Conservation (phyloP, 129 eudicot species). For the Cynara cardunculus region DNA sequence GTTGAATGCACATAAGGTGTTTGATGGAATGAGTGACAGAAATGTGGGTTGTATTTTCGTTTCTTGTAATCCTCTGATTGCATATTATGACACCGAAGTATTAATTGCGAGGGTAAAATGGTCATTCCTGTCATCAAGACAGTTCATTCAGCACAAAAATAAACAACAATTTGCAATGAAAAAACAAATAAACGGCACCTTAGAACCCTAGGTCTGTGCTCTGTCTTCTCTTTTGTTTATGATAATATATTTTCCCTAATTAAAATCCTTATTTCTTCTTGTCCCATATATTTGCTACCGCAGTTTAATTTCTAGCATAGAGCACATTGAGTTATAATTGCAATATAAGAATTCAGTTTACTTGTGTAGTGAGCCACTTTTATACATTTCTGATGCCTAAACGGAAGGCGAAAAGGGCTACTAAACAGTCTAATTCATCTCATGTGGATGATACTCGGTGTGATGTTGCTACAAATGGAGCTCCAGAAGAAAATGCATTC, state of each 20-base stretch:
- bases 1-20: not conserved
- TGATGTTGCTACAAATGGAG: slow-evolving; percentile 22
- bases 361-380: slow-evolving; percentile 19
- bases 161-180: not conserved
- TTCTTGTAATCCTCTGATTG: not conserved
- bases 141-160: not conserved
- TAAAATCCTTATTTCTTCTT: not conserved
- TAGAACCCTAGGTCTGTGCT: not conserved
- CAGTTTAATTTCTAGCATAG: not conserved
- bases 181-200: not conserved
- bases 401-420: slow-evolving; percentile 34
- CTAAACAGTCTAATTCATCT: slow-evolving; percentile 27
- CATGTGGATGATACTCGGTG: slow-evolving; percentile 16
- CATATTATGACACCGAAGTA: not conserved
- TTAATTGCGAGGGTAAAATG: too few species aligned
- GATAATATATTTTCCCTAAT: not conserved
- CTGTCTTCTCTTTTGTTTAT: not conserved
- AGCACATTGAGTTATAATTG: not conserved
- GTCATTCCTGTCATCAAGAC: not conserved
- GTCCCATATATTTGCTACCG: not conserved
- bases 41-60: not conserved
- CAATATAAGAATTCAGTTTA: not conserved
- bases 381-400: slow-evolving; percentile 38
- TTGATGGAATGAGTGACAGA: not conserved
- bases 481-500: slow-evolving; percentile 27